These are phyloP conservation scores for Geotrichum klebahnii DNA, from an alignment of 1,139 yeast genomes.

Conservation along the genomic window DNA sequence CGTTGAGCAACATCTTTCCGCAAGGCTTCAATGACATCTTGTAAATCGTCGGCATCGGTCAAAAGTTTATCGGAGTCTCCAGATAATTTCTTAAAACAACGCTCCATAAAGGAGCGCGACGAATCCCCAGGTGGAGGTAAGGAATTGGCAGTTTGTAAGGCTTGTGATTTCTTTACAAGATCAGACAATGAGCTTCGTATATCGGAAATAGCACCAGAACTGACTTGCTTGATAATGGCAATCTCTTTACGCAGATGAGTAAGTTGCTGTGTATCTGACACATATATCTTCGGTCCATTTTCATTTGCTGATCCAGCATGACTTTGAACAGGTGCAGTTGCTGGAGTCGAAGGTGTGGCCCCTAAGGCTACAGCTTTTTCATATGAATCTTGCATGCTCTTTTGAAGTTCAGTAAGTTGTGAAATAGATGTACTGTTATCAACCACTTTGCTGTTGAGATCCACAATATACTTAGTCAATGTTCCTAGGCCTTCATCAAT, in stretches of 20 bases:
- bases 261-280: conserved; percentile 35
- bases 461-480: conserved; percentile 35
- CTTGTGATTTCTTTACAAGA: conserved; percentile 48
- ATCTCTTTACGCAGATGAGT: conserved; percentile 51
- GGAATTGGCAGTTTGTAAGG: conserved; percentile 43
- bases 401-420: conserved; percentile 19
- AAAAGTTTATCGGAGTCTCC: conserved; percentile 71
- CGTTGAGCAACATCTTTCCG: conserved; percentile 89
- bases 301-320: neutral
- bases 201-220: conserved; percentile 44
- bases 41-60: conserved; percentile 83
- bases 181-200: conserved; percentile 47
- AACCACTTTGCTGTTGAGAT: conserved; percentile 40
- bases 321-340: neutral
- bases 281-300: conserved; percentile 1
- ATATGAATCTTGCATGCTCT: conserved; percentile 14
- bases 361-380: conserved; percentile 7
- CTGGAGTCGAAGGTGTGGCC: neutral
- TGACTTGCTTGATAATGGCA: conserved; percentile 61
- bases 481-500: conserved; percentile 36
- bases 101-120: conserved; percentile 68
- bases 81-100: conserved; percentile 68
- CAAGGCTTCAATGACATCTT: conserved; percentile 84
- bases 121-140: conserved; percentile 46
- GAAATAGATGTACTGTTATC: conserved; percentile 35